These are phyloP conservation scores for Aquilaria agallochum DNA, from an alignment of 441 rosid genomes.

Conservation along the genomic window DNA sequence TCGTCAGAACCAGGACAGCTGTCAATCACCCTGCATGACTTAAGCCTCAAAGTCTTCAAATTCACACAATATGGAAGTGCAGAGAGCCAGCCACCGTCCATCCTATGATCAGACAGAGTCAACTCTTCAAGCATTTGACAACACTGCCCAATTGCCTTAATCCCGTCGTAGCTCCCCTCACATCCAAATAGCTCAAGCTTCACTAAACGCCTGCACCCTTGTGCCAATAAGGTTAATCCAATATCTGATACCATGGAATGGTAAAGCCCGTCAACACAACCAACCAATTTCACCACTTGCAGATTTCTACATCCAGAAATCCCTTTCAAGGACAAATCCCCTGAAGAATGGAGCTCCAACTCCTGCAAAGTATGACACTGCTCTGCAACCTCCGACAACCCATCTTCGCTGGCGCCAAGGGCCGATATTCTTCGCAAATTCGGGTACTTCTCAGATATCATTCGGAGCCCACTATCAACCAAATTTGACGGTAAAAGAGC, in stretches of 20 bases:
- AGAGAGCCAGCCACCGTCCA: slow-evolving; percentile 86
- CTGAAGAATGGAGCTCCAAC: slow-evolving; percentile 61
- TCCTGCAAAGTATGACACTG: slow-evolving; percentile 63
- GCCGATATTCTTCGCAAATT: slow-evolving; percentile 50
- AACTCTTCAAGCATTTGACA: slow-evolving; percentile 89
- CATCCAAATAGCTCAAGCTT: slow-evolving; percentile 74
- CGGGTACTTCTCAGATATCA: slow-evolving; percentile 47
- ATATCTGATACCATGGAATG: slow-evolving; percentile 54
- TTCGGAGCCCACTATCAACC: slow-evolving; percentile 41
- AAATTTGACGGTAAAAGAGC: slow-evolving; percentile 24
- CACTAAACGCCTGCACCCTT: slow-evolving; percentile 71
- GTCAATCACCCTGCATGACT: slow-evolving; percentile 54
- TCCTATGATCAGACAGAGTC: slow-evolving; percentile 58
- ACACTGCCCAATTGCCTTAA: slow-evolving; percentile 84
- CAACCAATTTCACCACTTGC: slow-evolving; percentile 66
- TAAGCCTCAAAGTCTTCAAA: slow-evolving; percentile 71
- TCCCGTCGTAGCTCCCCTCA: slow-evolving; percentile 81
- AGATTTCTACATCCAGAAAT: slow-evolving; percentile 49
- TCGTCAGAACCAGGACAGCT: slow-evolving; percentile 51
- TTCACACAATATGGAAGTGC: slow-evolving; percentile 60
- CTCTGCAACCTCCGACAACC: slow-evolving; percentile 37
- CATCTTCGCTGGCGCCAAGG: slow-evolving; percentile 53
- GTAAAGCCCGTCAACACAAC: slow-evolving; percentile 41
- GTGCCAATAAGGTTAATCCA: slow-evolving; percentile 74
- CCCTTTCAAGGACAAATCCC: slow-evolving; percentile 43